Percentiles rank a stretch among this genome's conserved stretches.
These are phyloP conservation scores for Neoboletus brunneissimus DNA, from an alignment of 768 basidiomycete species.

Conservation along the genomic window DNA sequence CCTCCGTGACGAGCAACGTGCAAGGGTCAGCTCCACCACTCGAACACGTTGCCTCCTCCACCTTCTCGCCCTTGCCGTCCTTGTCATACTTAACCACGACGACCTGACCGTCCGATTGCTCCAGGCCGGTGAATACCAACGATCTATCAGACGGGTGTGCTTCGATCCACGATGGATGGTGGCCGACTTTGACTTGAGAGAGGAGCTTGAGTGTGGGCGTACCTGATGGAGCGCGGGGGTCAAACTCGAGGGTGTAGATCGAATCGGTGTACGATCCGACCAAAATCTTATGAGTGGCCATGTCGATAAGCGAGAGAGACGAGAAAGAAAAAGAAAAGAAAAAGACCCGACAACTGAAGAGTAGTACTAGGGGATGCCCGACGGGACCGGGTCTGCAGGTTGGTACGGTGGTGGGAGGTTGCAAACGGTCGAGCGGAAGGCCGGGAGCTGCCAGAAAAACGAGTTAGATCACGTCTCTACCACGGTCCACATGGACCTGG, in stretches of 20 bases:
- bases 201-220: slow-evolving; percentile 49
- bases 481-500: not conserved
- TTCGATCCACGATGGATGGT: slow-evolving; percentile 77
- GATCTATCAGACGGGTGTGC: slow-evolving; percentile 53
- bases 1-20: slow-evolving; percentile 53
- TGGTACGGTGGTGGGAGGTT: too few species aligned
- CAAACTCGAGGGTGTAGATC: slow-evolving; percentile 63
- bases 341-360: not conserved
- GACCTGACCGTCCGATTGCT: slow-evolving; percentile 64
- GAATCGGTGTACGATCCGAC: slow-evolving; percentile 65
- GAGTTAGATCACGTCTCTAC: not conserved
- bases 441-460: not conserved
- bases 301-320: slow-evolving; percentile 1
- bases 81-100: slow-evolving; percentile 56
- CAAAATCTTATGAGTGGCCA: slow-evolving; percentile 41
- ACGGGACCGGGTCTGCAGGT: too few species aligned
- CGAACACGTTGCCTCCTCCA: slow-evolving; percentile 36
- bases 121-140: slow-evolving; percentile 63
- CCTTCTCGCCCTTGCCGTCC: slow-evolving; percentile 46
- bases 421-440: not conserved
- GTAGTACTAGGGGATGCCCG: not conserved
- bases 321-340: not conserved
- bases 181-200: slow-evolving; percentile 49
- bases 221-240: slow-evolving; percentile 46
- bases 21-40: slow-evolving; percentile 66